Evolutionary conservation across 1,139 yeast genomes (phyloP).

Genomic region (Arxiozyma slooffiae): DNA sequence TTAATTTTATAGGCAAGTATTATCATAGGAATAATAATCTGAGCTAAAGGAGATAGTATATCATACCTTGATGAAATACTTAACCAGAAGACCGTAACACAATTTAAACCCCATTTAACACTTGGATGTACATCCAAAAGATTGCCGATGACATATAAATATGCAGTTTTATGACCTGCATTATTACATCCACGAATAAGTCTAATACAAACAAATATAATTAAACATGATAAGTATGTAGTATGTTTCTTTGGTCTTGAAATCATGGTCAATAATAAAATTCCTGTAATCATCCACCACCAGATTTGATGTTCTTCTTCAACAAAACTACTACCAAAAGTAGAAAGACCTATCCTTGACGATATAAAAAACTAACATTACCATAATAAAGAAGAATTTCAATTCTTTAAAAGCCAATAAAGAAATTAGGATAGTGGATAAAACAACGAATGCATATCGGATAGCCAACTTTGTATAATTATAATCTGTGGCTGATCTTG

Average conservation of each 20-base stretch:
- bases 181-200: constrained; percentile 77
- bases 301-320: constrained; percentile 96
- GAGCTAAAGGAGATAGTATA: constrained; percentile 22
- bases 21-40: constrained; percentile 39
- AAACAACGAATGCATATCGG: constrained; percentile 38
- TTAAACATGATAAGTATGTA: constrained; percentile 13
- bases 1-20: constrained; percentile 50
- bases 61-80: background rate
- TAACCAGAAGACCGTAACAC: constrained; percentile 32
- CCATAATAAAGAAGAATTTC: background rate
- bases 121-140: constrained; percentile 25
- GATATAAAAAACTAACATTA: constrained; percentile 14
- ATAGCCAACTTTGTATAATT: constrained; percentile 41
- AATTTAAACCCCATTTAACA: constrained; percentile 43
- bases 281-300: constrained; percentile 56
- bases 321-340: constrained; percentile 85
- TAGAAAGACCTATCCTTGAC: constrained; percentile 32
- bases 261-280: constrained; percentile 2
- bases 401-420: background rate
- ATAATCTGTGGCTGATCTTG: constrained; percentile 68
- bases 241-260: background rate
- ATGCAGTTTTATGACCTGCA: constrained; percentile 73
- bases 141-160: constrained; percentile 40
- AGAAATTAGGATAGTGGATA: background rate
- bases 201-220: constrained; percentile 41